phyloP scores from a whole-genome alignment of 1,284 basidiomycete genomes.

The Ceratobasidium sp. region DNA sequence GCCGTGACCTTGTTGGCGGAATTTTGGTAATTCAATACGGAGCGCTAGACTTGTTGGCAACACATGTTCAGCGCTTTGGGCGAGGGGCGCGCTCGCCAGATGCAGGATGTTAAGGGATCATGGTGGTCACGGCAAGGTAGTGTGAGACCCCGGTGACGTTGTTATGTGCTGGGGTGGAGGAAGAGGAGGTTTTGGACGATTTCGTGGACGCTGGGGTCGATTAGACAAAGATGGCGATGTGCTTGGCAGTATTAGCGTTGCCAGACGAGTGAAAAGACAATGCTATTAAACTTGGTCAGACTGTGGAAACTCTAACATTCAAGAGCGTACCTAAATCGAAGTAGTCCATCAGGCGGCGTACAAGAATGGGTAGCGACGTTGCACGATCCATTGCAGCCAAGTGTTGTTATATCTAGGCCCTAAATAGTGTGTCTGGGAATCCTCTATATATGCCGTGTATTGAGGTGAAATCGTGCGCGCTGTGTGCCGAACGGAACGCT shows the following conservation, averaged over 20 bases:
- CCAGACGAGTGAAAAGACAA: background rate
- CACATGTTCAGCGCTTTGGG: background rate
- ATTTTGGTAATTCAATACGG: background rate
- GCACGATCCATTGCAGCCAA: slow-evolving; percentile 11
- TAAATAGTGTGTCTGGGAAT: slow-evolving; percentile 4
- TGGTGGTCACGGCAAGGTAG: slow-evolving; percentile 7
- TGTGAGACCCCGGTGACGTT: background rate
- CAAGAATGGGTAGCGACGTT: background rate
- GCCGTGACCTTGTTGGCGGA: background rate
- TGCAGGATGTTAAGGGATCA: background rate
- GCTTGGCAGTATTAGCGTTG: background rate
- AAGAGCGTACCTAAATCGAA: too few relatives aligned
- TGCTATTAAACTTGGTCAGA: too few relatives aligned
- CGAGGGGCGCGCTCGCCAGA: background rate
- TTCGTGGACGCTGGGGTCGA: background rate
- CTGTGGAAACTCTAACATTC: too few relatives aligned
- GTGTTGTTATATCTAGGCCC: background rate
- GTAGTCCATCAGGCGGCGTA: too few relatives aligned
- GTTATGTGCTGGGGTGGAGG: background rate
- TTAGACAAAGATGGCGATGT: background rate
- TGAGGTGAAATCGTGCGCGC: background rate
- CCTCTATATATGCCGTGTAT: background rate
- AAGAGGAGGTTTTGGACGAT: background rate
- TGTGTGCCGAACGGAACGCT: slow-evolving; percentile 6
- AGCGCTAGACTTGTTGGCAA: background rate